Evolutionary conservation across 2,329 filamentous ascomycete species (phyloP).

Genomic region (Ilyonectria destructans): DNA sequence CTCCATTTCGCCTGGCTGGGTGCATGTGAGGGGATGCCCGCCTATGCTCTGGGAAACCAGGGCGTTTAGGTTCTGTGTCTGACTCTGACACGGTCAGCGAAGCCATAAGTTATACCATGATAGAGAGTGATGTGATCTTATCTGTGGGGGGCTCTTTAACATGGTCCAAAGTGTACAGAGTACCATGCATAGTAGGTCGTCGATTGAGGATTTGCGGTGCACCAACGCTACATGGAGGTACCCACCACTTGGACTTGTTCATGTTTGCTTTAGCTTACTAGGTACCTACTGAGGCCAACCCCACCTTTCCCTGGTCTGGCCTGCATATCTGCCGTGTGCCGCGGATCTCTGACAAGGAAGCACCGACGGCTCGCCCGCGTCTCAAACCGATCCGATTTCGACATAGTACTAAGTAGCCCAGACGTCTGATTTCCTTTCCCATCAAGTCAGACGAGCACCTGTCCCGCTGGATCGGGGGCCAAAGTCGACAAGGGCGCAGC

Average conservation of each 20-base stretch:
- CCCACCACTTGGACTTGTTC: too few relatives aligned
- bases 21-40: neutral
- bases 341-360: constrained; percentile 6
- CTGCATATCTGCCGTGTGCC: constrained; percentile 6
- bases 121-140: neutral
- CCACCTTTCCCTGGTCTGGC: neutral
- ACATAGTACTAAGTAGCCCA: too few relatives aligned
- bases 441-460: constrained; percentile 12
- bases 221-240: too few relatives aligned
- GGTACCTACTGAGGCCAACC: neutral
- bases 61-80: neutral
- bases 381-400: neutral
- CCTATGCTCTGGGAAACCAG: neutral
- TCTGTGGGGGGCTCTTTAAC: neutral
- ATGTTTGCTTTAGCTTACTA: neutral
- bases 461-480: constrained; percentile 10
- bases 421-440: constrained; percentile 6
- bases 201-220: too few relatives aligned
- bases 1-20: neutral
- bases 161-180: neutral
- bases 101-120: neutral
- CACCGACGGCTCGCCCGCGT: neutral
- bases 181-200: neutral
- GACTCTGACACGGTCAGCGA: neutral
- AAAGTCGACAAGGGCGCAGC: constrained; percentile 29